Evolutionary conservation across 2,329 filamentous ascomycete genomes (phyloP), one percentile per base, ranked within the genome.

Genomic region (Ophiostoma novo-ulmi): DNA sequence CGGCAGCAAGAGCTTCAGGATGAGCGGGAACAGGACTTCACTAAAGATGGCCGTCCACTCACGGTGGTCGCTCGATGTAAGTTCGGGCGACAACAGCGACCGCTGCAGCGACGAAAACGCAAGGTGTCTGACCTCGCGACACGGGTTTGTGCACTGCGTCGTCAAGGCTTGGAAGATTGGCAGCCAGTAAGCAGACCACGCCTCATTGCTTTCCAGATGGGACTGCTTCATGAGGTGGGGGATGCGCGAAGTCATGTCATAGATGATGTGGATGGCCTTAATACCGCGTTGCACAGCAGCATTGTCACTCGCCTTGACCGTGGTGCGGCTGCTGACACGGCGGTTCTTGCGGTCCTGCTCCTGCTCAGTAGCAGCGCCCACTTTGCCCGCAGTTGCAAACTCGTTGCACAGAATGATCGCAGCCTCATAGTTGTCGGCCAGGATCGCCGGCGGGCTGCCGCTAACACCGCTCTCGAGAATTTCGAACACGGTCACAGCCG

Each of bases 171-270:
- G 88, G 80, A 99, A 95, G 36, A 99, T 93, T 1, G 94, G 95
- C 17, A 94, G 89, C 95, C 95, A 99, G 79, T 99, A 99, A 10
- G 95, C 93, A 68, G 93, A 93, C 95, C 95, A 99, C 17, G 95
- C 63, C 84, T 97, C 91, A 72, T 85, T 92, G 72, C 87, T 90
- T 77, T 97, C 95, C 1, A 98, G 87, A 76, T 97, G 94, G 31
- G 94, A 97, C 77, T 97, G 92, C 77, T 93, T 87, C 83, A 99
- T 97, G 48, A 98, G 86, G 69, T 89, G 85, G 1, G 94, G 93
- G 35, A 97, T 93, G 58, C 93, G 89, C 69, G 85, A 84, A 1
- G 93, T 96, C 80, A 98, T 87, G 73, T 89, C 88, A 76, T 94
- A 93, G 69, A 98, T 90, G 71, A 94, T 88, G 38, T 87, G 87